phyloP scores from a whole-genome alignment of 1,284 basidiomycete genomes.

The Flammula alnicola region DNA sequence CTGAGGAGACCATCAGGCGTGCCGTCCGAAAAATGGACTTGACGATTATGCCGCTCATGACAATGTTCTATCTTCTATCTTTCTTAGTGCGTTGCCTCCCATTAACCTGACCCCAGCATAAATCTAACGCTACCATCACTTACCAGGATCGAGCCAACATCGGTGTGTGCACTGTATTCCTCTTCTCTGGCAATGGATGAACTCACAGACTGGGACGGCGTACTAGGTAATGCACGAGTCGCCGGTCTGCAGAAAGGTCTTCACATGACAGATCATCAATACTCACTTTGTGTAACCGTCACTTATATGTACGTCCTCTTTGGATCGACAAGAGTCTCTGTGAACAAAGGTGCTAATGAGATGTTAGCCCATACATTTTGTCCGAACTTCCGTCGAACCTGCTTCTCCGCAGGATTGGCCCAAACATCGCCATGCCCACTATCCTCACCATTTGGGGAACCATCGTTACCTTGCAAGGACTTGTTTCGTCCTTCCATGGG shows the following conservation, averaged over 20 bases:
- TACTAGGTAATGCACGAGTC: constrained; percentile 58
- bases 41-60: constrained; percentile 37
- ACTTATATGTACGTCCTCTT: constrained; percentile 47
- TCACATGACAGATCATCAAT: constrained; percentile 47
- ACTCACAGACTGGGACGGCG: too few species aligned
- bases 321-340: neutral
- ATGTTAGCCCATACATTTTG: constrained; percentile 53
- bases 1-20: constrained; percentile 14
- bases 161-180: constrained; percentile 21
- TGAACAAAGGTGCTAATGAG: neutral
- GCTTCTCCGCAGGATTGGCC: constrained; percentile 52
- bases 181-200: neutral
- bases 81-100: constrained; percentile 42
- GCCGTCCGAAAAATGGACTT: constrained; percentile 36
- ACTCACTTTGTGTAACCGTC: constrained; percentile 51
- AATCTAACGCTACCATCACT: neutral
- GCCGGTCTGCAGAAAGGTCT: constrained; percentile 59
- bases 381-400: constrained; percentile 63
- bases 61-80: constrained; percentile 51
- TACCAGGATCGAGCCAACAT: constrained; percentile 43
- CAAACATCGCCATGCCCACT: constrained; percentile 53
- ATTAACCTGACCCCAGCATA: neutral
- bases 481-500: constrained; percentile 52
- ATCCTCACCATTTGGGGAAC: constrained; percentile 59
- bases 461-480: constrained; percentile 52